phyloP scores from a whole-genome alignment of 495 filamentous ascomycete genomes.

The Talaromyces thailandensis region DNA sequence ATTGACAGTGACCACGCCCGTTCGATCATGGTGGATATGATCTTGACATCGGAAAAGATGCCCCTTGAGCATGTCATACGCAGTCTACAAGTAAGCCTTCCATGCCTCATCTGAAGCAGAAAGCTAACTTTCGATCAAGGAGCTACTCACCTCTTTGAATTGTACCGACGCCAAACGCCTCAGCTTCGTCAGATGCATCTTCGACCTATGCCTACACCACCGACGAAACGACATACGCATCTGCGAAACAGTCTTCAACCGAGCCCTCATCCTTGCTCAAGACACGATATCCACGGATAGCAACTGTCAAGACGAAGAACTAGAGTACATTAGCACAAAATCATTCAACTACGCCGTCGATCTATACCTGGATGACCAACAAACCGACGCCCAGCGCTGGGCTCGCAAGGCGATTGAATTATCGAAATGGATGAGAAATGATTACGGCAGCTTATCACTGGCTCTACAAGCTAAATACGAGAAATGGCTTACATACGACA shows the following conservation, averaged over 20 bases:
- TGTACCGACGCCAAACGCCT: slow-evolving; percentile 19
- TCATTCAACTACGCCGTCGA: slow-evolving; percentile 74
- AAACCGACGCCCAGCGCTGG: slow-evolving; percentile 53
- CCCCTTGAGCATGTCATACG: slow-evolving; percentile 44
- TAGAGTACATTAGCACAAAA: slow-evolving; percentile 67
- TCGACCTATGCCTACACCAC: slow-evolving; percentile 48
- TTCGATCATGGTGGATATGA: neutral
- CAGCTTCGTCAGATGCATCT: slow-evolving; percentile 65
- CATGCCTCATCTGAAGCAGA: rapidly evolving
- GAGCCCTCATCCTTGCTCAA: neutral
- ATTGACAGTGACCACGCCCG: neutral
- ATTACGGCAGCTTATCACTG: slow-evolving; percentile 37
- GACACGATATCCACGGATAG: slow-evolving; percentile 6
- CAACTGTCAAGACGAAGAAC: slow-evolving; percentile 57
- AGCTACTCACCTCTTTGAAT: slow-evolving; percentile 12
- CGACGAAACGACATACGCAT: slow-evolving; percentile 13
- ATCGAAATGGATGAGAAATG: slow-evolving; percentile 38
- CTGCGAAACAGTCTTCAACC: slow-evolving; percentile 39
- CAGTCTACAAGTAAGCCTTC: slow-evolving; percentile 13
- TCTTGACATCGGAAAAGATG: neutral
- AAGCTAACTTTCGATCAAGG: neutral
- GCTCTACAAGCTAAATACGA: slow-evolving; percentile 42
- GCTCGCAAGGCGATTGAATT: slow-evolving; percentile 55
- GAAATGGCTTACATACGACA: neutral
- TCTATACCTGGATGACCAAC: slow-evolving; percentile 49